These are phyloP conservation scores for Ceratobasidium sp. DNA, from an alignment of 1,284 basidiomycete genomes.

Conservation along the genomic window DNA sequence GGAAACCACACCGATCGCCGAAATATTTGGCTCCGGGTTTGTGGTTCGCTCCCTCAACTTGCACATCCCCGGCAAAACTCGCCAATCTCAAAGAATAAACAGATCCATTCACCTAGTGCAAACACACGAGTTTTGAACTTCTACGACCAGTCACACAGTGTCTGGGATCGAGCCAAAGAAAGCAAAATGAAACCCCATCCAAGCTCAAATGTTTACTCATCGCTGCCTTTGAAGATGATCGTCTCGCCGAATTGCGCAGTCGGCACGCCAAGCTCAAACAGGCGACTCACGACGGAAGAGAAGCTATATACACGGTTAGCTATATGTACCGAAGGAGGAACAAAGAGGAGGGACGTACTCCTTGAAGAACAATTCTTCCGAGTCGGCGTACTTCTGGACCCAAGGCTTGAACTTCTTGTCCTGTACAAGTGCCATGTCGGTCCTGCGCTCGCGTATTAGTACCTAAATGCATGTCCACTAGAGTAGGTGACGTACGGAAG, in stretches of 20 bases:
- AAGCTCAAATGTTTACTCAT: neutral
- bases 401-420: conserved; percentile 91
- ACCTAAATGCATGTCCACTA: neutral
- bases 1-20: neutral
- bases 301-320: conserved; percentile 75
- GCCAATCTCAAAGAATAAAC: neutral
- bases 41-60: conserved; percentile 8
- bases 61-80: too few relatives aligned
- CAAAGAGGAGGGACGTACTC: conserved; percentile 63
- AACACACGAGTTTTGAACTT: neutral
- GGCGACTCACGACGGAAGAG: conserved; percentile 72
- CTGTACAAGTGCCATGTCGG: conserved; percentile 81
- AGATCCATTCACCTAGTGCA: neutral
- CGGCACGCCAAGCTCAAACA: conserved; percentile 92
- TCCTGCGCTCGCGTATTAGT: conserved; percentile 53
- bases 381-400: conserved; percentile 83
- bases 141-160: neutral
- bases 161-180: neutral
- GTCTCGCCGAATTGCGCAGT: conserved; percentile 63
- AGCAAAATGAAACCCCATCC: neutral
- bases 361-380: conserved; percentile 85
- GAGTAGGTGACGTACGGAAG: conserved; percentile 67
- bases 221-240: conserved; percentile 1
- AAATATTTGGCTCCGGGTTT: conserved; percentile 27
- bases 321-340: conserved; percentile 28